Percentiles rank a stretch among this genome's conserved stretches.
phyloP scores from a whole-genome alignment of 352 stramenopile genomes.

The Phytophthora sp. region DNA sequence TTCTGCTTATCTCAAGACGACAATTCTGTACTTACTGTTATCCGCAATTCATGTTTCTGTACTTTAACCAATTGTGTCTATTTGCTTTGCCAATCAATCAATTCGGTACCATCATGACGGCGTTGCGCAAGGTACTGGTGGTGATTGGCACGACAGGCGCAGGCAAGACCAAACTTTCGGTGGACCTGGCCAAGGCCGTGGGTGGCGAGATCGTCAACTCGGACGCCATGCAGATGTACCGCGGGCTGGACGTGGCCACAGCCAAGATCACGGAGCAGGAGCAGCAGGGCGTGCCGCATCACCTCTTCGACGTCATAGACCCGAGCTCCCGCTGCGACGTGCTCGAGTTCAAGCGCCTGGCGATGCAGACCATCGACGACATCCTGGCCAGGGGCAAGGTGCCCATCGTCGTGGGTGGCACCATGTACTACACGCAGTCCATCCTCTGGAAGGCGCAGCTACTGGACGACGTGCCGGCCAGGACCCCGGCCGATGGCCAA shows the following conservation, averaged over 20 bases:
- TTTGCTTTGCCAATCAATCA: constrained; percentile 8
- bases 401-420: constrained; percentile 92
- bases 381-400: constrained; percentile 87
- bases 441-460: constrained; percentile 90
- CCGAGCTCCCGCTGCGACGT: constrained; percentile 80
- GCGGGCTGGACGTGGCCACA: constrained; percentile 88
- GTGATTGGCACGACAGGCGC: constrained; percentile 92
- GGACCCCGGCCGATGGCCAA: constrained; percentile 5
- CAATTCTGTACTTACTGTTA: too few species aligned
- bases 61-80: constrained; percentile 11
- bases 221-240: constrained; percentile 93
- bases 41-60: too few species aligned
- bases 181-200: constrained; percentile 90
- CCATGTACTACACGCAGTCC: constrained; percentile 93
- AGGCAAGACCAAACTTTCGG: constrained; percentile 93
- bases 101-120: constrained; percentile 21
- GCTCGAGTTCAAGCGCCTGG: constrained; percentile 80
- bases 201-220: constrained; percentile 92
- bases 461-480: constrained; percentile 70
- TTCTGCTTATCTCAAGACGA: too few species aligned
- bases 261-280: constrained; percentile 89
- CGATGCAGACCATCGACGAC: constrained; percentile 81
- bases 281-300: constrained; percentile 89
- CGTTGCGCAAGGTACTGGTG: constrained; percentile 85
- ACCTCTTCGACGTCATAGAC: constrained; percentile 89